A percentile compares a stretch with the other conserved stretches of the same genome.
phyloP scores from a whole-genome alignment of 257 asterid species.

The Gardenia jasminoides region DNA sequence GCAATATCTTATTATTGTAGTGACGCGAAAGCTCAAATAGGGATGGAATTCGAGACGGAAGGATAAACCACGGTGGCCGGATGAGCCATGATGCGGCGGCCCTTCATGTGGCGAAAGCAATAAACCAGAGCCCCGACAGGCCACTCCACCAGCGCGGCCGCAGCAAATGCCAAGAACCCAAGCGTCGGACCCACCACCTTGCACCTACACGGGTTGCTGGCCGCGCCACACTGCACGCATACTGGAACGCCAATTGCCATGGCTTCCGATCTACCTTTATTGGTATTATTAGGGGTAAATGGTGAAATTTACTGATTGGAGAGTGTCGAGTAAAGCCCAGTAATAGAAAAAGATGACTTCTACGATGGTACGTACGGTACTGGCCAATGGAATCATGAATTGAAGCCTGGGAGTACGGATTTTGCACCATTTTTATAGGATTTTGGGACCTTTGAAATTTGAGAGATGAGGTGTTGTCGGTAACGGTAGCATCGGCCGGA shows the following conservation, averaged over 20 bases:
- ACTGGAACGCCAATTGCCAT: constrained; percentile 30
- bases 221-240: constrained; percentile 66
- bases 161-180: constrained; percentile 77
- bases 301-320: neutral
- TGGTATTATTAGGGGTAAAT: too few relatives aligned
- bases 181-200: constrained; percentile 85
- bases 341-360: neutral
- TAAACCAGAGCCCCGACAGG: constrained; percentile 80
- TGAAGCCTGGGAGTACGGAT: too few relatives aligned
- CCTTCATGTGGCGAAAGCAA: constrained; percentile 73
- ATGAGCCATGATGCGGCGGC: constrained; percentile 84
- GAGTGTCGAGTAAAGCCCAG: neutral
- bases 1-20: too few relatives aligned
- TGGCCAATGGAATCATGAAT: constrained; percentile 8
- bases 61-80: constrained; percentile 77
- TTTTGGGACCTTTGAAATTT: neutral
- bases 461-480: too few relatives aligned
- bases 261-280: neutral
- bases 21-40: constrained; percentile 36
- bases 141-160: constrained; percentile 81
- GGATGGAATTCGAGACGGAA: constrained; percentile 41
- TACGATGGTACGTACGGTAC: neutral
- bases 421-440: neutral
- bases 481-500: too few relatives aligned
- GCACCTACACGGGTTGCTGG: constrained; percentile 76